Base-by-base conservation (phyloP, 352 stramenopile species). In the Peronospora belbahrii region DNA sequence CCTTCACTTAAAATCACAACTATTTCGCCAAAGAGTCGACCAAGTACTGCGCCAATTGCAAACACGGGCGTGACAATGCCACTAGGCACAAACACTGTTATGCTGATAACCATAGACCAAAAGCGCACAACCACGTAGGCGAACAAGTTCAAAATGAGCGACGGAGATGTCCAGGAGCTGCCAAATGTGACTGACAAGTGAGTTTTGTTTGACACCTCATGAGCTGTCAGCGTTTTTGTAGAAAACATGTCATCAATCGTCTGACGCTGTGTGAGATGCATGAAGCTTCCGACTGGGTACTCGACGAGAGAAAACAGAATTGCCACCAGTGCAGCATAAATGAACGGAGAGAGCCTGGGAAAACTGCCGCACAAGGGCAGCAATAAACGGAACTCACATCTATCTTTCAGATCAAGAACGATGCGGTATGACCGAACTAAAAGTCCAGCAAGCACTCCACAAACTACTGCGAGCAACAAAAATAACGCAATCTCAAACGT, bases 21-120 rank as follows among this genome's bases (percentile, higher is more conserved):
- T 31, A 85, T 58, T 51, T 97, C 88, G 22, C 90, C 90, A 70
- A 95, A 92, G 8, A 97, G 61, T 6, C 90, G 73, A 3, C 90
- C 90, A 13, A 97, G 54, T 2, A 70, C 75, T 2, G 83, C 83
- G n/a, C 90, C 90, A 22, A 94, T 74, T 3, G 88, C 70, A 51
- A 97, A 97, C 15, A 96, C 70, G 0, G 90, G 89, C 14, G 85
- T 95, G 35, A 97, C 92, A 23, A 97, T 76, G 4, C 90, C 90
- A 17, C 83, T 85, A 3, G 88, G 88, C 2, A 97, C 71, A 34
- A 89, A 85, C 17, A 96, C 71, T 0, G 76, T 91, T 4, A 87
- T 78, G 23, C 65, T 88, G 32, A 94, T 70, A 2, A 62, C 75
- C 2, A 83, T 82, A 1, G 81, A 73, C 46, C 93, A 66, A 46